These are phyloP conservation scores for Tuber microsphaerosporum DNA, from an alignment of 495 filamentous ascomycete species.

Conservation along the genomic window DNA sequence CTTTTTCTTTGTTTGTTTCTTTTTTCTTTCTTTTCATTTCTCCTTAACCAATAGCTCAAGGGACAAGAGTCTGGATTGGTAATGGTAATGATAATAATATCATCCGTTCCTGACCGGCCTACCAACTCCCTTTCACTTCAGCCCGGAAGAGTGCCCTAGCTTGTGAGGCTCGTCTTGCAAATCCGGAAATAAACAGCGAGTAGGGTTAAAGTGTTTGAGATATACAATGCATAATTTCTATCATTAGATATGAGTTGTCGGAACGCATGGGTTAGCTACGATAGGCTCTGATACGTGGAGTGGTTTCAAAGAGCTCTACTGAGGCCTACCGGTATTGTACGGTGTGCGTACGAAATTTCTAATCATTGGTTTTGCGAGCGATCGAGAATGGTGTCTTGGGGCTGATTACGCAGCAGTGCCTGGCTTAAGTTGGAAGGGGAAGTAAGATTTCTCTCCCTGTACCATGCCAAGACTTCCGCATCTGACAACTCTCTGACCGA, in stretches of 20 bases:
- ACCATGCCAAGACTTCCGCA: not conserved
- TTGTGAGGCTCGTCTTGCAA: not conserved
- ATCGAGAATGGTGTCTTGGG: not conserved
- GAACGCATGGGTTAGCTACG: not conserved
- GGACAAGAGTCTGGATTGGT: not conserved
- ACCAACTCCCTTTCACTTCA: not conserved
- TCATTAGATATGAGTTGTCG: not conserved
- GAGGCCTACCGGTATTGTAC: not conserved
- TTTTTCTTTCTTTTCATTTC: not conserved
- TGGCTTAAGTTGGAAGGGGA: not conserved
- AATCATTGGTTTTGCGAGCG: not conserved
- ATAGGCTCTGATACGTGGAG: not conserved
- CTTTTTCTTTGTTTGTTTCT: not conserved
- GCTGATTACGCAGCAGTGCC: not conserved
- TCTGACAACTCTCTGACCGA: not conserved
- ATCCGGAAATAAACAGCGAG: not conserved
- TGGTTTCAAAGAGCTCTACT: not conserved
- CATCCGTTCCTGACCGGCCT: not conserved
- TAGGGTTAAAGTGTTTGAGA: not conserved
- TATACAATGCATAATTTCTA: not conserved
- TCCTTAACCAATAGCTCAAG: not conserved
- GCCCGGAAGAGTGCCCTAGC: not conserved
- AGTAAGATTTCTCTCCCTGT: not conserved
- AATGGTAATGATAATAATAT: conserved; percentile 3
- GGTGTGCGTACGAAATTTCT: not conserved